These are phyloP conservation scores for Hordeum vulgare DNA, from an alignment of 176 grass and related monocot species.

Conservation along the genomic window DNA sequence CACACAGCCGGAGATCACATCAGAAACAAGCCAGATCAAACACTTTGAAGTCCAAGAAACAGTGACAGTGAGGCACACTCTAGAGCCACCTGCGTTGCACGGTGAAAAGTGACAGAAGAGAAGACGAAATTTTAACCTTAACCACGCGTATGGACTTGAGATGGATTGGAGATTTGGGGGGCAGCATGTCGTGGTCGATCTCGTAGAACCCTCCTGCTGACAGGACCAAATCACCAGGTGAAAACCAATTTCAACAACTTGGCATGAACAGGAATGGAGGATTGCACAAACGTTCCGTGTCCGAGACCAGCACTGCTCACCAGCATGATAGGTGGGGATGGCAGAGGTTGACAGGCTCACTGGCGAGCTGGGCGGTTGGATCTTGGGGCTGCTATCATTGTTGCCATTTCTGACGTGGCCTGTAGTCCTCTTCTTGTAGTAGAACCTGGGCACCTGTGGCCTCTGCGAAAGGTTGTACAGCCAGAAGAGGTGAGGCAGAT, in stretches of 20 bases:
- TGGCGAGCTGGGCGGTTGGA: constrained; percentile 14
- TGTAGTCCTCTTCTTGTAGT: constrained; percentile 33
- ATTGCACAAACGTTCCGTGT: not conserved
- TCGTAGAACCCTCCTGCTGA: constrained; percentile 65
- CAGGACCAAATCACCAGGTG: not conserved
- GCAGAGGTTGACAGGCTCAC: constrained; percentile 19
- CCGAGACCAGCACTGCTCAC: constrained; percentile 21
- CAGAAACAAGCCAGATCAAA: constrained; percentile 20
- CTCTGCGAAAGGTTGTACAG: constrained; percentile 26
- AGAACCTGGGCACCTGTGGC: constrained; percentile 40
- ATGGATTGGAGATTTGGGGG: constrained; percentile 69
- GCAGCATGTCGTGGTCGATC: constrained; percentile 70
- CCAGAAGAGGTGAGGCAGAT: constrained; percentile 1
- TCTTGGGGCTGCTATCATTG: constrained; percentile 17
- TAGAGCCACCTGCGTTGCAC: not conserved
- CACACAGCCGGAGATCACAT: not conserved
- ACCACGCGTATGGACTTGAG: constrained; percentile 70
- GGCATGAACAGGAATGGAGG: not conserved
- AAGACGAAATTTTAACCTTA: constrained; percentile 34
- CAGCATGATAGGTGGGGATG: constrained; percentile 13
- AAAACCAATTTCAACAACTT: constrained; percentile 21
- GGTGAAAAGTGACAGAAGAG: not conserved
- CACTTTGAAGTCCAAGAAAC: not conserved
- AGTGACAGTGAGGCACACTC: not conserved
- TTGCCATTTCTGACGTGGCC: constrained; percentile 27